Percentiles rank a stretch among this genome's conserved stretches.
These are phyloP conservation scores for Talaromyces proteolyticus DNA, from an alignment of 495 filamentous ascomycete species.

Conservation along the genomic window DNA sequence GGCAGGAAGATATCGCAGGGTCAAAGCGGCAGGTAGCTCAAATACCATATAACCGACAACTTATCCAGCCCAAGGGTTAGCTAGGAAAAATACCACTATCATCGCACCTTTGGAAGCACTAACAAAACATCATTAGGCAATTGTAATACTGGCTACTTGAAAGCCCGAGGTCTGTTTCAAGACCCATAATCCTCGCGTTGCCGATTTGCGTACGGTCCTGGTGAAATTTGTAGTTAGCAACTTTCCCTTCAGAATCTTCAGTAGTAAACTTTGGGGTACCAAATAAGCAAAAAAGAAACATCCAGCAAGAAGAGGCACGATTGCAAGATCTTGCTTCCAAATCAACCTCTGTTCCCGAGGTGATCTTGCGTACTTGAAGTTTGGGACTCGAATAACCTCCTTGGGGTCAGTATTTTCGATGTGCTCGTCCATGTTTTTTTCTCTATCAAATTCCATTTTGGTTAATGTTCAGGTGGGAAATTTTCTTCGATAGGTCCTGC, in stretches of 20 bases:
- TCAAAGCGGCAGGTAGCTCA: constrained; percentile 16
- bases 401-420: neutral
- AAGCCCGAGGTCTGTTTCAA: constrained; percentile 21
- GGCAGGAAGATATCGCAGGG: constrained; percentile 20
- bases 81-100: too few species aligned
- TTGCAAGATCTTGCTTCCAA: neutral
- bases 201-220: constrained; percentile 15
- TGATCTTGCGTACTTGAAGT: neutral
- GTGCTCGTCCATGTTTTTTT: neutral
- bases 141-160: constrained; percentile 13
- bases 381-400: neutral
- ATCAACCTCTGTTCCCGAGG: neutral
- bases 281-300: neutral
- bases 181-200: constrained; percentile 27
- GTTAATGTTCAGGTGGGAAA: neutral
- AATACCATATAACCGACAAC: neutral
- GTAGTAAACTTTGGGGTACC: neutral
- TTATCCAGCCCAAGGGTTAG: constrained; percentile 19
- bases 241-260: neutral
- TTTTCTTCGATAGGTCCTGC: neutral
- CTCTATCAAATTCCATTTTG: too few species aligned
- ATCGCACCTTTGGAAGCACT: constrained; percentile 23
- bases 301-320: neutral
- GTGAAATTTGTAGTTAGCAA: neutral
- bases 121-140: constrained; percentile 23